A percentile compares a stretch with the other conserved stretches of the same genome.
Conservation (phyloP, 306 rosid genomes). For the Betula pendula region DNA sequence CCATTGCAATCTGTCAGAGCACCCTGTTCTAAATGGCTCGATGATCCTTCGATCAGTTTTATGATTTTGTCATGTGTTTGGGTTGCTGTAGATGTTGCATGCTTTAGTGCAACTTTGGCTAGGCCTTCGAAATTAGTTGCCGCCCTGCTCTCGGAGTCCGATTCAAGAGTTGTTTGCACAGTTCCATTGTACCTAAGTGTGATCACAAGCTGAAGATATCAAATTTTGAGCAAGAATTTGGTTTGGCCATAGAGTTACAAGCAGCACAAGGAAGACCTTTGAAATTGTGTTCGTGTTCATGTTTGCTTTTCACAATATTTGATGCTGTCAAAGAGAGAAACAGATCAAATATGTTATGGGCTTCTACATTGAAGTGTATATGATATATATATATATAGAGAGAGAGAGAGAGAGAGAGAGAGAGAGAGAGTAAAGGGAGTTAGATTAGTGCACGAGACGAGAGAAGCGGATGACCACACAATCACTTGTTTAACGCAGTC, state of each 20-base stretch:
- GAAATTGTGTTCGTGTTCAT: background rate
- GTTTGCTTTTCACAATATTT: background rate
- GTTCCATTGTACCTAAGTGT: background rate
- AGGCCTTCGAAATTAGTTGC: background rate
- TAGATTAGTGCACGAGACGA: background rate
- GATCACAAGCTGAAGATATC: slow-evolving; percentile 11
- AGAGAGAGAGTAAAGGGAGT: background rate
- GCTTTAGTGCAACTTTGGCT: background rate
- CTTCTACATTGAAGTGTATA: too few species aligned
- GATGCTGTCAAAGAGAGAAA: too few species aligned
- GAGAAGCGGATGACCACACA: background rate
- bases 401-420: too few species aligned
- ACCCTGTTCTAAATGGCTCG: background rate
- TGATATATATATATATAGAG: too few species aligned
- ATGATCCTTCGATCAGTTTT: background rate
- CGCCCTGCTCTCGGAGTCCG: background rate
- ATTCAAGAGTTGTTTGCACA: slow-evolving; percentile 4
- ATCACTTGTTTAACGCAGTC: background rate
- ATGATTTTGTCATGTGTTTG: background rate
- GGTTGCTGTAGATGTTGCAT: background rate
- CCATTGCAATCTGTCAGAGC: slow-evolving; percentile 1
- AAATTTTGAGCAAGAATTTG: background rate
- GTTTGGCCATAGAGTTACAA: background rate
- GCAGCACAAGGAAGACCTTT: background rate
- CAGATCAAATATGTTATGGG: too few species aligned